Evolutionary conservation across 306 rosid species (phyloP), one percentile per base, ranked within the genome.

Genomic region (Prinsepia uniflora): DNA sequence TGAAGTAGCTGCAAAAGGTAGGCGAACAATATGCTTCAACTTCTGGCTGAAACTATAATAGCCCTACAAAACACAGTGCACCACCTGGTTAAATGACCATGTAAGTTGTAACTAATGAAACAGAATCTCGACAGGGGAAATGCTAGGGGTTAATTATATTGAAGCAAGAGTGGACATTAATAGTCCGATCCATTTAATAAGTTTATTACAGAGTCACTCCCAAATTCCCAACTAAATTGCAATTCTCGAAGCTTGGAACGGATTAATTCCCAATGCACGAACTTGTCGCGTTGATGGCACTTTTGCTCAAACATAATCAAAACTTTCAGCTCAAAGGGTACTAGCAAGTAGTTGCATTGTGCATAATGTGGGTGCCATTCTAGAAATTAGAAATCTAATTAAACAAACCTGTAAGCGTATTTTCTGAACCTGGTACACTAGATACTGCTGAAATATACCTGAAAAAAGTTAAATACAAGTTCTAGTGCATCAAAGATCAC

Each of bases 31-130:
- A 85, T 83, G 91, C 85, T 95, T 95, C 86, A 95, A 88, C 88
- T 89, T 95, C 96, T 91, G 99, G 86, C 99, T 95, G 88, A 95
- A 95, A 83, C 99, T 95, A 77, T 95, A 95, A 75, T 95, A 95
- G 56, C 99, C 97, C 99, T 95, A 75, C 82, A 68, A 75, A 80
- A 56, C n/a, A 66, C 39, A 22, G 54, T 36, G 8, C 40, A 58
- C 19, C 20, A 57, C 67, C 24, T 45, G 36, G 46, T 70, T 59
- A 65, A n/a, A 42, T 55, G 54, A 47, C 20, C 10, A 71, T 72
- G 59, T 18, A 65, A 55, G 34, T 10, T 34, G 54, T 22, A 63
- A 55, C 3, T 61, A 36, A 30, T 64, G 13, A 34, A 81, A 60
- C 67, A 53, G 54, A 44, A 70, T 30, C 50, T 20, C 67, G 78